A percentile compares a stretch with the other conserved stretches of the same genome.
These are phyloP conservation scores for Hericium alpestre DNA, from an alignment of 768 basidiomycete genomes.

Conservation along the genomic window DNA sequence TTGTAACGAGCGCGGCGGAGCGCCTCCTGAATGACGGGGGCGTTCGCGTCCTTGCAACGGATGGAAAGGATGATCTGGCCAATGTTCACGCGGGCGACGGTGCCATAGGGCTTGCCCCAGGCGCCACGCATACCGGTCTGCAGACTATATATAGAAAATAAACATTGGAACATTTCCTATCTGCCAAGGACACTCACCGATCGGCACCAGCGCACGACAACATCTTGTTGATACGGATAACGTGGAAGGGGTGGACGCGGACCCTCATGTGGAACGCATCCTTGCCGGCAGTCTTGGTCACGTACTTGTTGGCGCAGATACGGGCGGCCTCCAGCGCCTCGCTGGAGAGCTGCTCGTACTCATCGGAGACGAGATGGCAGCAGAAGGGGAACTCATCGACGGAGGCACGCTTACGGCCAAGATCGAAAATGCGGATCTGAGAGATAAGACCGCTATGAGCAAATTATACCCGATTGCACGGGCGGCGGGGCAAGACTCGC, in stretches of 20 bases:
- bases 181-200: conserved; percentile 43
- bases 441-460: too few relatives aligned
- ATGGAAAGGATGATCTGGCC: conserved; percentile 90
- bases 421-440: conserved; percentile 92
- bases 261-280: conserved; percentile 98
- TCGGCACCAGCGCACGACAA: conserved; percentile 98
- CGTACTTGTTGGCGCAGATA: conserved; percentile 99
- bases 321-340: conserved; percentile 97
- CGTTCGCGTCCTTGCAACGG: conserved; percentile 83
- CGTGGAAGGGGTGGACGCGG: conserved; percentile 96
- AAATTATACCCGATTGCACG: too few relatives aligned
- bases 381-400: conserved; percentile 99
- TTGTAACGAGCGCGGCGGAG: conserved; percentile 97
- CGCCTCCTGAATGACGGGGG: conserved; percentile 87
- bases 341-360: conserved; percentile 92
- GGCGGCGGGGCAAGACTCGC: conserved; percentile 25
- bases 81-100: conserved; percentile 92
- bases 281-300: conserved; percentile 96
- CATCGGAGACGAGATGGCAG: conserved; percentile 92
- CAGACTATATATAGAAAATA: conserved; percentile 35
- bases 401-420: conserved; percentile 89
- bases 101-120: conserved; percentile 98
- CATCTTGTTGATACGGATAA: conserved; percentile 99
- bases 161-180: neutral
- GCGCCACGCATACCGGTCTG: conserved; percentile 99